Evolutionary conservation across 2,329 filamentous ascomycete species (phyloP).

Genomic region (Capronia epimyces): DNA sequence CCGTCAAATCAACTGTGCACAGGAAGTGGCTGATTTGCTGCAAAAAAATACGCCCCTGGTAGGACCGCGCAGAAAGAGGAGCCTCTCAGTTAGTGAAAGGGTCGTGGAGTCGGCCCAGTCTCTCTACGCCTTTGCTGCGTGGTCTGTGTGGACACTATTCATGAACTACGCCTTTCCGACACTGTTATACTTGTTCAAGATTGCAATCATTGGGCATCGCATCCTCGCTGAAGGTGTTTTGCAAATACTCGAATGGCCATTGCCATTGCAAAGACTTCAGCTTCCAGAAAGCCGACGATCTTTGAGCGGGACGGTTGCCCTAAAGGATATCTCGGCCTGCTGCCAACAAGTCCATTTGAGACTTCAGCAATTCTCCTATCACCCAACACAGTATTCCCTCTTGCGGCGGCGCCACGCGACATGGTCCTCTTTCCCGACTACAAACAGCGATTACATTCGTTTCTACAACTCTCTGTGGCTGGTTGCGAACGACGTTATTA

Average conservation of each 20-base stretch:
- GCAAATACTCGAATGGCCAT: constrained; percentile 73
- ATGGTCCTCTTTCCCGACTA: constrained; percentile 93
- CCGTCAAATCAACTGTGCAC: constrained; percentile 93
- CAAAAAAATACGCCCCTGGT: constrained; percentile 87
- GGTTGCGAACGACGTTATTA: constrained; percentile 96
- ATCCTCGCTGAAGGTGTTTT: constrained; percentile 74
- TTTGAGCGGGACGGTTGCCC: constrained; percentile 69
- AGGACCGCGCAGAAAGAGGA: constrained; percentile 72
- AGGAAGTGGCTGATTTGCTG: constrained; percentile 77
- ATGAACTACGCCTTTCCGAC: constrained; percentile 73
- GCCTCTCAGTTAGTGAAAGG: constrained; percentile 85
- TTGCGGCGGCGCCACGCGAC: constrained; percentile 82
- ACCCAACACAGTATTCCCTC: constrained; percentile 94
- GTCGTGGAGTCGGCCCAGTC: constrained; percentile 91
- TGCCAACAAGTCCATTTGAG: constrained; percentile 97
- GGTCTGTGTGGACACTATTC: constrained; percentile 59
- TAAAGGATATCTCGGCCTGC: constrained; percentile 94
- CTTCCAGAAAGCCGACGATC: constrained; percentile 19
- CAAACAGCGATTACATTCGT: constrained; percentile 94
- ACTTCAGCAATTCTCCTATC: constrained; percentile 96
- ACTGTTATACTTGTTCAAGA: constrained; percentile 66
- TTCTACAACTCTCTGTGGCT: constrained; percentile 99
- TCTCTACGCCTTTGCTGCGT: constrained; percentile 40
- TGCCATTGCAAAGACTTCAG: constrained; percentile 21
- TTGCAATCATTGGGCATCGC: constrained; percentile 72